Conservation (phyloP, 257 asterid species). For the Solanum chaucha region DNA sequence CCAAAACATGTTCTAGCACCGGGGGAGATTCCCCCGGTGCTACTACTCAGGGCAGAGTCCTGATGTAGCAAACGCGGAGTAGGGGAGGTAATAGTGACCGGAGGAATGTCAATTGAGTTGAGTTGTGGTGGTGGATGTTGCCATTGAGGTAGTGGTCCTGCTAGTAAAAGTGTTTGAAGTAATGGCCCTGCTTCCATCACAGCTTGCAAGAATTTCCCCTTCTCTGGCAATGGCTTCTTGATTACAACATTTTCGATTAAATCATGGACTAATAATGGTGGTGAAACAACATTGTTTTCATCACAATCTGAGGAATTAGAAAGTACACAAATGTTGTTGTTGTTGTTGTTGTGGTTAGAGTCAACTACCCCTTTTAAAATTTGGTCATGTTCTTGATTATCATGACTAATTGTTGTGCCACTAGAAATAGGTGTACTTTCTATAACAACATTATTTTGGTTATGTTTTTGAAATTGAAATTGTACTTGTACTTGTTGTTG, state of each 20-base stretch:
- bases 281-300: conserved; percentile 21
- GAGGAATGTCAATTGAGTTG: conserved; percentile 79
- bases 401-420: conserved; percentile 45
- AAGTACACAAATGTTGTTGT: conserved; percentile 14
- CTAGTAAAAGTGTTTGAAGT: conserved; percentile 75
- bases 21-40: conserved; percentile 19
- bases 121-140: conserved; percentile 97
- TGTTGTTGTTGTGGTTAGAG: conserved; percentile 38
- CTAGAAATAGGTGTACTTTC: conserved; percentile 35
- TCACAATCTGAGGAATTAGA: conserved; percentile 29
- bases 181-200: conserved; percentile 95
- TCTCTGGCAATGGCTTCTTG: conserved; percentile 56
- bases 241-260: conserved; percentile 17
- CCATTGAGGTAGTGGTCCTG: conserved; percentile 97
- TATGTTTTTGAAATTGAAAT: not conserved
- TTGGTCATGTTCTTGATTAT: conserved; percentile 12
- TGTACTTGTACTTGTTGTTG: not conserved
- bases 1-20: not conserved
- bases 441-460: not conserved
- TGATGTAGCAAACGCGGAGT: conserved; percentile 20
- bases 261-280: conserved; percentile 6
- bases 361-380: not conserved
- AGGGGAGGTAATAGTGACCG: conserved; percentile 58
- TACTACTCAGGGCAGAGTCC: conserved; percentile 40
- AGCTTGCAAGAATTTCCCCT: conserved; percentile 78